Evolutionary conservation across 208 protist species (phyloP), one percentile per base, ranked within the genome.

Genomic region (Leishmania amazonensis): DNA sequence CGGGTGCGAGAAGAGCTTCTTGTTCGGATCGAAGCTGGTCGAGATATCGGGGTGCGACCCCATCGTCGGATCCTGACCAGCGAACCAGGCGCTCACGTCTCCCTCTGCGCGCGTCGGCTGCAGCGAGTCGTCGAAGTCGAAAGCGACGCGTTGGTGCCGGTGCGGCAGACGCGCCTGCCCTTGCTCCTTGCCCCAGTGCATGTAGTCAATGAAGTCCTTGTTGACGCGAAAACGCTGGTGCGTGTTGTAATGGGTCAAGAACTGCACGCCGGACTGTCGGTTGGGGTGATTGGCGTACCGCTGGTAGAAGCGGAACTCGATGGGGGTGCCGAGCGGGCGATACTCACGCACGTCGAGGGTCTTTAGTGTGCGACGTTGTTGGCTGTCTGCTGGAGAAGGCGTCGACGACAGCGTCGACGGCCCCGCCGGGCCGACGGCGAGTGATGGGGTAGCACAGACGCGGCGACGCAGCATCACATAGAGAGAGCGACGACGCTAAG

Each of bases 221-320:
- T 93, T 98, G 54, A 96, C 92, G 58, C 91, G 91, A 74, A 95
- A 96, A 9, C 95, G 93, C 78, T 98, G 92, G 78, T 98, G 95
- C 15, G 90, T 96, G 83, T 91, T 94, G 88, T 96, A 96, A 87
- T 98, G 95, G 17, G 95, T 98, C 72, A 96, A 87, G 75, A 98
- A 98, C 83, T 98, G 95, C 40, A 98, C 83, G 17, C 95, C 95
- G 9, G 95, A 98, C 76, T 96, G 90, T 4, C 92, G 86, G 81
- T 98, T 96, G 13, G 95, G 95, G 85, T 98, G 92, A 80, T 96
- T 98, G 38, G 95, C 85, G 84, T 98, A 98, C 54, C 95, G 95
- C 86, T 98, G 95, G 81, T 98, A 98, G 80, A 98, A 98, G 75
- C 95, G 93, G 70, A 98, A 96, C 84, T 98, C 95, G 78, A 98